These are phyloP conservation scores for Ensete glaucum DNA, from an alignment of 176 grass and related monocot genomes.

Conservation along the genomic window DNA sequence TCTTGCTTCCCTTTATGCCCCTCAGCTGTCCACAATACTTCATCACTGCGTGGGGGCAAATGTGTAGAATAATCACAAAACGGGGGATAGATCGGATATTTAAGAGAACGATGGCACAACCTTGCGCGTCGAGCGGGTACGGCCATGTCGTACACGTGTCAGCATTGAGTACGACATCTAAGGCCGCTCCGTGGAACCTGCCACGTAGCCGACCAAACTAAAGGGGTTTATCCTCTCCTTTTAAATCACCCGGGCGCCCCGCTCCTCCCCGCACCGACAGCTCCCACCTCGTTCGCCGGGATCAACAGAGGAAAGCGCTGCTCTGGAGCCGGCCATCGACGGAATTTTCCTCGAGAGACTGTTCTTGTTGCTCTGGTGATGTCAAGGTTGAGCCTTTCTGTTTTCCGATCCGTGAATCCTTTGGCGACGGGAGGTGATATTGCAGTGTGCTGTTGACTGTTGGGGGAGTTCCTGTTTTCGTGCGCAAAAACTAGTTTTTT, in stretches of 20 bases:
- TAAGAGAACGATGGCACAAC: not conserved
- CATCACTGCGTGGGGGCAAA: no score
- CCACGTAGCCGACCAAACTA: not conserved
- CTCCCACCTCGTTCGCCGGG: not conserved
- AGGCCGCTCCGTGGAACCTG: not conserved
- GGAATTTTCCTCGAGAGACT: not conserved
- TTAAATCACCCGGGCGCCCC: not conserved
- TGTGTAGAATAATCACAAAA: not conserved
- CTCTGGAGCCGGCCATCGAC: not conserved
- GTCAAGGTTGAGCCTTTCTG: not conserved
- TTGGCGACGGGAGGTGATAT: not conserved
- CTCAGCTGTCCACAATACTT: no score
- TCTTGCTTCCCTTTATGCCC: no score
- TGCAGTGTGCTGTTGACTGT: not conserved
- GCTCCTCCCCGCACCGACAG: no score
- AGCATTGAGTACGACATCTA: not conserved
- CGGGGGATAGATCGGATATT: not conserved
- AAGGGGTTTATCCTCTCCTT: no score
- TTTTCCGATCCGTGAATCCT: not conserved
- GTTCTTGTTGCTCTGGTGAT: not conserved
- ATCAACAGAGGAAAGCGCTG: conserved; percentile 1
- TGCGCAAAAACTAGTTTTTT: not conserved
- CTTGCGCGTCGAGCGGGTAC: not conserved
- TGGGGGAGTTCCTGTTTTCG: not conserved
- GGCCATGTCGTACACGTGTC: not conserved